Evolutionary conservation across 2,329 filamentous ascomycete species (phyloP).

Genomic region (Fusarium decemcellulare): DNA sequence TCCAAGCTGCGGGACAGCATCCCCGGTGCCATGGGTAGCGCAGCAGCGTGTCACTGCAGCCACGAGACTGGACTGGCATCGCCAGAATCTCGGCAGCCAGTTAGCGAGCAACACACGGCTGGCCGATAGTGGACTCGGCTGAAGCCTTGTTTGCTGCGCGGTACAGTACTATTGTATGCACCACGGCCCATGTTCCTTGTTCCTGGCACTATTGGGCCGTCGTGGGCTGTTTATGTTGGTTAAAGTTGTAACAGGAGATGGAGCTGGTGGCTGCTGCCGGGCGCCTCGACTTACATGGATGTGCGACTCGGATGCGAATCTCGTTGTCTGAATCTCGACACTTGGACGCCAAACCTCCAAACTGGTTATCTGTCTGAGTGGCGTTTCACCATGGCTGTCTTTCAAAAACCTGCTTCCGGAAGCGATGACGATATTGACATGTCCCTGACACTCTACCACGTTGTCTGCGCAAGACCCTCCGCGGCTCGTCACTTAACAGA

Average conservation of each 20-base stretch:
- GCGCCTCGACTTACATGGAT: background rate
- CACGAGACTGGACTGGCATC: conserved; percentile 25
- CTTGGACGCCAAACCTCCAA: conserved; percentile 7
- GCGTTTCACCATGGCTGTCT: conserved; percentile 18
- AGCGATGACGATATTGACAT: conserved; percentile 7
- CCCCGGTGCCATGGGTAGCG: conserved; percentile 30
- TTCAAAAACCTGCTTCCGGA: conserved; percentile 24
- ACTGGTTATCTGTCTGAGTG: conserved; percentile 18
- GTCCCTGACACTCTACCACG: background rate
- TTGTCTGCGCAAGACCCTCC: conserved; percentile 15
- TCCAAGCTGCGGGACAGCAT: conserved; percentile 27
- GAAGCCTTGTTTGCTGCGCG: conserved; percentile 15
- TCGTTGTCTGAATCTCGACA: conserved; percentile 6
- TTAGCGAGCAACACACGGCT: conserved; percentile 46
- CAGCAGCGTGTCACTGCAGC: conserved; percentile 41
- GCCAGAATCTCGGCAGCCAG: conserved; percentile 27
- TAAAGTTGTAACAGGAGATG: conserved; percentile 6
- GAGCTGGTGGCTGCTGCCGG: background rate
- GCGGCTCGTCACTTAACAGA: conserved; percentile 30
- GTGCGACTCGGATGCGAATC: background rate
- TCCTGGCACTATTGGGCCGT: conserved; percentile 20
- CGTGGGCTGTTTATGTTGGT: conserved; percentile 4
- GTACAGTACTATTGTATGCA: background rate
- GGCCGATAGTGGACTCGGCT: conserved; percentile 29
- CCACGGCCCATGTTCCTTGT: conserved; percentile 28